Base-by-base conservation (phyloP, 140 eudicot species). In the Cichorium intybus region DNA sequence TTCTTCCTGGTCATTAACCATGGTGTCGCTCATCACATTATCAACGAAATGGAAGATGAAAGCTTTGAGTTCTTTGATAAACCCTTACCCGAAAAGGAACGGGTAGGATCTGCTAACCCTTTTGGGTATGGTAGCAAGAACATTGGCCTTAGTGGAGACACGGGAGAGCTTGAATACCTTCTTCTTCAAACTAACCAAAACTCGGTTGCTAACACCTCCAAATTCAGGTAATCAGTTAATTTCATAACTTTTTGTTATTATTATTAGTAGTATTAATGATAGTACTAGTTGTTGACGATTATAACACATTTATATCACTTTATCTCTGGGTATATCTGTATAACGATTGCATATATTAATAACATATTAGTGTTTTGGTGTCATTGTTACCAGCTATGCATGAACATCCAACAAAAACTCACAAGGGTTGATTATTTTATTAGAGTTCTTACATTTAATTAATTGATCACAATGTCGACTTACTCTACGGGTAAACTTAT, bases 1-100 rank as follows among this genome's bases (percentile, higher is more conserved):
- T 86, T 86, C 72, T 86, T 86, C 67, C 79, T 82, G 66, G 82
- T 86, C 31, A 77, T 86, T 31, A 86, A 86, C 80, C 95, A 86
- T 69, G 86, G 95, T 12, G 82, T 86, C 18, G 51, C 82, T 15
- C 60, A 41, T 21, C 72, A 74, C 53, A 68, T 79, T 18, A 82
- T 82, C 22, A 21, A 49, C 24, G 74, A 24, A 24, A 67, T 82
- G 86, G 95, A 86, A 64, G 74, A 63, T 35, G 80, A 74, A 74
- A 67, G 86, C 61, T 61, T 31, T n/a, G 66, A 41, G 7, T 86
- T 86, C 45, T 86, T 86, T 29, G 58, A 70, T 3, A 82, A 71
- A 66, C 68, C 95, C 26, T 74, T 27, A 10, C 50, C 76, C 11
- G 89, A 77, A 9, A 86, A 86, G 51, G 62, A 70, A 8, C 73